Evolutionary conservation across 176 grass and related monocot species (phyloP), one percentile per base, ranked within the genome.

Genomic region (Oryza brachyantha): DNA sequence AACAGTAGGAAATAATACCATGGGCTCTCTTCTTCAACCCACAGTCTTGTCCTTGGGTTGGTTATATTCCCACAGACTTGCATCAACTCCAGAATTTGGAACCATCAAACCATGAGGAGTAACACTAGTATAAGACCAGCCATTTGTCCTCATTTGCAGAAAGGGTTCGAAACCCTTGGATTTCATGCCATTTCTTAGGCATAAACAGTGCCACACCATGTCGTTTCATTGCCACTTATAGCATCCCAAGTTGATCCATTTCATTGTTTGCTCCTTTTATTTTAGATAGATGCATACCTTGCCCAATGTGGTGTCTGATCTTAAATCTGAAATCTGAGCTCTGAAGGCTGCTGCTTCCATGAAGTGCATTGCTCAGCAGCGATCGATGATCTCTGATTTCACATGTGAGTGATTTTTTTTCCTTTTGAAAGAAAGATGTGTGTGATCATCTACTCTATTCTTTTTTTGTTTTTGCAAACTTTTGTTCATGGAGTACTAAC

Each of bases 171-270:
- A 73, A 58, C 37, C 27, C 46, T 74, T 66, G 3, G 6, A 11
- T 46, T 29, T 66, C 9, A 36, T 24, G 46, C 62, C 29, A 79
- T 37, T 32, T 4, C 31, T 32, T 13, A 28, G 7, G 24, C 29
- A 37, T 7, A 28, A 4, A n/a, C 10, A n/a, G 43, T 46, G 13
- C 5, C 3, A 0, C 61, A 32, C 4, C 55, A 12, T 17, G 65
- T 19, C 66, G 34, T 63, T 55, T 10, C 77, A 28, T 80, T 79
- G 34, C 46, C 46, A 46, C 21, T 82, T 82, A 64, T 71, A 77
- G 85, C 73, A 36, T 58, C 42, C 80, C 11, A n/a, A 34, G 1
- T 29, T 35, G 50, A 24, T 12, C 5, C 64, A 40, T 17, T 37
- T 1, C 27, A n/a, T 22, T 19, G 21, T 71, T 82, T 65, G 41